phyloP scores from a whole-genome alignment of 2,329 filamentous ascomycete species.

The Aspergillus carbonarius region DNA sequence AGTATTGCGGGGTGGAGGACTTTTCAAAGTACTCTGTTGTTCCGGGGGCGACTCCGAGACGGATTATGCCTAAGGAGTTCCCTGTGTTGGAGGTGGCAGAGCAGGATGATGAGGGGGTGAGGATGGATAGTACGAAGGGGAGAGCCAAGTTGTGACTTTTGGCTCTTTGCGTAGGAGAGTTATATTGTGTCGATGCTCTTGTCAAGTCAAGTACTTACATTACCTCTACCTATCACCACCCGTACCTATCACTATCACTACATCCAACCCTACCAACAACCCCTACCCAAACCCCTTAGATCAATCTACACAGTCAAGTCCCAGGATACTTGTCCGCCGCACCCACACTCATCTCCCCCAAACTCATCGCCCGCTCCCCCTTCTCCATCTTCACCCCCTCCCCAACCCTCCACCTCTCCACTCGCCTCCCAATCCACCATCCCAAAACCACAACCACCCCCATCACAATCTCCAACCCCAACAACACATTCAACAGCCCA shows the following conservation, averaged over 20 bases:
- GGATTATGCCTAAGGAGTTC: constrained; percentile 74
- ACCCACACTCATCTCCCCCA: constrained; percentile 21
- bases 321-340: constrained; percentile 1
- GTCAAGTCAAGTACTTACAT: background rate
- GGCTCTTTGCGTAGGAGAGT: background rate
- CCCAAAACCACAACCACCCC: constrained; percentile 31
- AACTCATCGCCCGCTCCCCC: too few species aligned
- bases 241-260: background rate
- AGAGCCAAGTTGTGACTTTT: constrained; percentile 25
- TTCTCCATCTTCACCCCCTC: constrained; percentile 15
- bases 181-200: background rate
- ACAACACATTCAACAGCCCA: constrained; percentile 34
- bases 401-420: constrained; percentile 29
- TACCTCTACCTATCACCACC: background rate
- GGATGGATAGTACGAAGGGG: constrained; percentile 63
- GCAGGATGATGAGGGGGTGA: constrained; percentile 75
- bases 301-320: background rate
- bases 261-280: background rate
- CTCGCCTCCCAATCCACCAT: constrained; percentile 32
- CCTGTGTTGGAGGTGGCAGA: constrained; percentile 72
- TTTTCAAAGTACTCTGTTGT: constrained; percentile 73
- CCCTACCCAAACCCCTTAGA: background rate
- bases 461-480: constrained; percentile 38
- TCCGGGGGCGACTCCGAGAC: constrained; percentile 60
- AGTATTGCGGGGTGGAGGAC: constrained; percentile 63